A percentile compares a stretch with the other conserved stretches of the same genome.
phyloP scores from a whole-genome alignment of 495 filamentous ascomycete genomes.

The Neurospora hispaniola region DNA sequence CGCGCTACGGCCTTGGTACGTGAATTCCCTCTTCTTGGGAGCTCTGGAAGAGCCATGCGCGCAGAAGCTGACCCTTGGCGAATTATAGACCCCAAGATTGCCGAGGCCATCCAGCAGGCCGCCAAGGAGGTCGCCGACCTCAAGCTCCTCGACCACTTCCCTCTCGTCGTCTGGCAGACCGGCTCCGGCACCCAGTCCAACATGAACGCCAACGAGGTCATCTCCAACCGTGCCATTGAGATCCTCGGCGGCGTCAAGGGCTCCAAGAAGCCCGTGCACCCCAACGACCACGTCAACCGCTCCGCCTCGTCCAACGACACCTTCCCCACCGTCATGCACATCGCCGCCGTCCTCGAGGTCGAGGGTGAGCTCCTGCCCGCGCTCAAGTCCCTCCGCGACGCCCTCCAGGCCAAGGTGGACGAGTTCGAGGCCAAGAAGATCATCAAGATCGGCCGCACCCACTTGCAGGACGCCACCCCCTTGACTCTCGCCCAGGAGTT shows the following conservation, averaged over 20 bases:
- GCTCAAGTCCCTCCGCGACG: slow-evolving; percentile 67
- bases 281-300: slow-evolving; percentile 99
- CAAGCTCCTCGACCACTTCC: slow-evolving; percentile 96
- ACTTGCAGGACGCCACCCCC: slow-evolving; percentile 95
- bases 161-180: slow-evolving; percentile 97
- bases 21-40: slow-evolving; percentile 6
- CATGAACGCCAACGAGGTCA: slow-evolving; percentile 99
- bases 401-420: slow-evolving; percentile 81
- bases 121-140: slow-evolving; percentile 86
- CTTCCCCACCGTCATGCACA: slow-evolving; percentile 99
- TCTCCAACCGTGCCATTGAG: slow-evolving; percentile 98
- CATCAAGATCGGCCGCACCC: slow-evolving; percentile 98
- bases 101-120: slow-evolving; percentile 87
- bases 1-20: slow-evolving; percentile 88
- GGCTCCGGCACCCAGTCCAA: slow-evolving; percentile 98
- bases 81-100: slow-evolving; percentile 68
- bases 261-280: slow-evolving; percentile 94
- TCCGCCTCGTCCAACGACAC: slow-evolving; percentile 98
- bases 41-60: slow-evolving; percentile 1
- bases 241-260: slow-evolving; percentile 91
- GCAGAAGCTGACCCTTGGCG: slow-evolving; percentile 7
- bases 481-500: slow-evolving; percentile 96
- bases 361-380: slow-evolving; percentile 76
- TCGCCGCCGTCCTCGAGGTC: slow-evolving; percentile 89
- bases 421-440: slow-evolving; percentile 71